Evolutionary conservation across 805 yeast genomes (phyloP), one percentile per base, ranked within the genome.

Genomic region (Yamadazyma sp.): DNA sequence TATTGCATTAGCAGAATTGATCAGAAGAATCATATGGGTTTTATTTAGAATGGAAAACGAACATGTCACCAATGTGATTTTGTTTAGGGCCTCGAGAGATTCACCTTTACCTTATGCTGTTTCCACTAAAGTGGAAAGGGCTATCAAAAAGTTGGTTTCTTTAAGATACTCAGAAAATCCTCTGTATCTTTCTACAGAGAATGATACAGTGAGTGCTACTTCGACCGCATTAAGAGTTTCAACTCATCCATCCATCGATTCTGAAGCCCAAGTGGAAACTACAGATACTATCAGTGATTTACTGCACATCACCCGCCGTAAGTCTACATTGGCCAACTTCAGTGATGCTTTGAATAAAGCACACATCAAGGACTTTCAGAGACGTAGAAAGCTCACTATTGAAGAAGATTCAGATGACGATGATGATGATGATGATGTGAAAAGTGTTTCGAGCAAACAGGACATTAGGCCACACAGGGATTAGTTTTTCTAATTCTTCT

Each of bases 11-110:
- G 87, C 93, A 0, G 99, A 93, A 59, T 61, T 88, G 3, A 22
- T 84, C 2, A 74, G 99, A 55, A 72, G 99, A 54, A 84, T 87
- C 49, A 65, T 91, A 10, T 93, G 99, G 99, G 71, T 88, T 6
- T 76, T 85, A 33, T 83, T 93, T 67, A 80, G 99, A 64, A 84
- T 93, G 75, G 99, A 93, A 51, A 93, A 93, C 60, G 98, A 93
- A 60, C 99, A 93, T 59, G 82, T 90, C 32, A 81, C 97, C 0
- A 91, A 91, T 55, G 95, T 89, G 8, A 80, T 79, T 38, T 64
- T 88, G 29, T 85, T 82, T 60, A 74, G 95, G 46, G 98, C 97
- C 0, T 82, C 95, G 7, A 78, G 95, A 41, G 96, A 91, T 44
- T 67, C 87, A 7, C 86, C 91, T 2, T 63, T 91, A 37, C 99